These are phyloP conservation scores for Trichoderma pleuroti DNA, from an alignment of 2,329 filamentous ascomycete genomes.

Conservation along the genomic window DNA sequence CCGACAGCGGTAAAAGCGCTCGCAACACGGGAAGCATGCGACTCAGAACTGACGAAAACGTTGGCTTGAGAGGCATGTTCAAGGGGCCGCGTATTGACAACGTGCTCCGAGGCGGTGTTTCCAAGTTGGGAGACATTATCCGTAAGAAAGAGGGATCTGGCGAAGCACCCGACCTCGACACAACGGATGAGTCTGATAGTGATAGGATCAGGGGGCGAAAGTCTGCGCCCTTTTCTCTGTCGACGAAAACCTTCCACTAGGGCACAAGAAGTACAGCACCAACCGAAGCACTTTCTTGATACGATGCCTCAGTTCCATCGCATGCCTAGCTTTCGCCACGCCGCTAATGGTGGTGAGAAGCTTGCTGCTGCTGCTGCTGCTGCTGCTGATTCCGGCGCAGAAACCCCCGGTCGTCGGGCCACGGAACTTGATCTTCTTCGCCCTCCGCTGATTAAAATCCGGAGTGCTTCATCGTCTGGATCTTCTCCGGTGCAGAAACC, in stretches of 20 bases:
- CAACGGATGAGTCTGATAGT: conserved; percentile 49
- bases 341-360: conserved; percentile 21
- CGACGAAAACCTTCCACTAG: conserved; percentile 34
- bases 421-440: conserved; percentile 48
- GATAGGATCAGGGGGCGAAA: conserved; percentile 41
- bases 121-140: conserved; percentile 54
- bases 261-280: conserved; percentile 29
- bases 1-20: conserved; percentile 26
- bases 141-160: conserved; percentile 50
- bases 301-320: conserved; percentile 49
- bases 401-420: conserved; percentile 36
- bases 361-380: conserved; percentile 21
- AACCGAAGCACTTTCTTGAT: conserved; percentile 47
- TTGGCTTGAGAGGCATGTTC: conserved; percentile 62
- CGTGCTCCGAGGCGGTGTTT: conserved; percentile 59
- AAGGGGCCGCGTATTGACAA: conserved; percentile 73
- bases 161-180: conserved; percentile 38
- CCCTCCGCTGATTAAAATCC: conserved; percentile 47
- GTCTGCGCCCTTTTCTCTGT: conserved; percentile 34
- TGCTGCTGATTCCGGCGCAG: conserved; percentile 16
- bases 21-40: conserved; percentile 47
- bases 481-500: conserved; percentile 30
- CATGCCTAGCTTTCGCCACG: conserved; percentile 28
- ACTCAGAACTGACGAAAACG: conserved; percentile 34
- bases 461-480: conserved; percentile 38